A percentile compares a stretch with the other conserved stretches of the same genome.
Conservation (phyloP, 768 basidiomycete species). For the Russula compacta region DNA sequence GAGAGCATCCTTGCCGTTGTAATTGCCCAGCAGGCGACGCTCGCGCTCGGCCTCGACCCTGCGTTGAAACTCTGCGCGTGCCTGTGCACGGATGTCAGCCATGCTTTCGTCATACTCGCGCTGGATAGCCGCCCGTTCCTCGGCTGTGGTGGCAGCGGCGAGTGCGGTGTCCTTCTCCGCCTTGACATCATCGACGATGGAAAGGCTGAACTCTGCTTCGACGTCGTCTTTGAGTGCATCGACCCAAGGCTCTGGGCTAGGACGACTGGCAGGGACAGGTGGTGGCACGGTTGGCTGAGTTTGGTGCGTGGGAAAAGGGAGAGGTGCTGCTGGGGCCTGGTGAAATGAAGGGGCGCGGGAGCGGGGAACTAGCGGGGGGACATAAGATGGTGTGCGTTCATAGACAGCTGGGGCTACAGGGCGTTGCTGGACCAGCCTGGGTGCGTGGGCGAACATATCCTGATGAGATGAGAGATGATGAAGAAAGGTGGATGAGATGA, state of each 20-base stretch:
- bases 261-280: not conserved
- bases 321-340: not conserved
- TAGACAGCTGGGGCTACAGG: not conserved
- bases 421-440: constrained; percentile 15
- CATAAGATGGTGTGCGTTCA: constrained; percentile 6
- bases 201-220: constrained; percentile 13
- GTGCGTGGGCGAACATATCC: constrained; percentile 11
- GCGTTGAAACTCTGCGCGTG: constrained; percentile 14
- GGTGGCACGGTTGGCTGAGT: not conserved
- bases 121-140: constrained; percentile 3
- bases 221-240: constrained; percentile 17
- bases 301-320: constrained; percentile 10
- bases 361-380: not conserved
- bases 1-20: constrained; percentile 14
- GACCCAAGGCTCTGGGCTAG: constrained; percentile 12
- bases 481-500: not conserved
- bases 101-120: constrained; percentile 13
- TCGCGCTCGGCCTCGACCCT: constrained; percentile 16
- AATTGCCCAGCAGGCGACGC: constrained; percentile 9
- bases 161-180: constrained; percentile 7
- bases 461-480: not conserved
- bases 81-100: constrained; percentile 13
- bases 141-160: constrained; percentile 1
- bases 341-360: constrained; percentile 11
- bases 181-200: constrained; percentile 12